phyloP scores from a whole-genome alignment of 176 grass and related monocot genomes.

The Carex littledalei region DNA sequence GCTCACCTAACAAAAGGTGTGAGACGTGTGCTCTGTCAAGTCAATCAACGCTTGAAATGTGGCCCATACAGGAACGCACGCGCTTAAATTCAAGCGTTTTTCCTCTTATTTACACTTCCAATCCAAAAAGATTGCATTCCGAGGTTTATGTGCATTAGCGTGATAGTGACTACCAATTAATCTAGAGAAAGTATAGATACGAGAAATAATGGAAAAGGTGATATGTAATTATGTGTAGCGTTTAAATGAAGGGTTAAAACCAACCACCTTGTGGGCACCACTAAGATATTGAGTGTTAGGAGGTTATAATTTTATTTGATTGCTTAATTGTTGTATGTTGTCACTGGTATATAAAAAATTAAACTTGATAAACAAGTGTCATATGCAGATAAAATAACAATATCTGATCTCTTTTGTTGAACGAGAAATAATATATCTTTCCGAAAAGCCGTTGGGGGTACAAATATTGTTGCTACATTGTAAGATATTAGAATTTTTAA shows the following conservation, averaged over 20 bases:
- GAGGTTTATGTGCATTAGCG: not conserved
- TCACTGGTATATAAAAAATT: not conserved
- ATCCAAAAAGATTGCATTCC: conserved; percentile 1
- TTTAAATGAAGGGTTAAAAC: conserved; percentile 15
- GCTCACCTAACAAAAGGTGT: conserved; percentile 20
- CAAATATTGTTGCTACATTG: not conserved
- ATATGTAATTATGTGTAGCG: not conserved
- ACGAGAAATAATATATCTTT: not conserved
- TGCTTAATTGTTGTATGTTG: not conserved
- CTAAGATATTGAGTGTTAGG: conserved; percentile 8
- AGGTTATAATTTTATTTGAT: conserved; percentile 1
- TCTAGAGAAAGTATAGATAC: not conserved
- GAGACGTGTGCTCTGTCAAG: conserved; percentile 24
- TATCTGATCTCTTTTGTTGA: not conserved
- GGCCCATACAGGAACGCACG: not conserved
- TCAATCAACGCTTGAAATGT: not conserved
- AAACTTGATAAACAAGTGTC: not conserved
- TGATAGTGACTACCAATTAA: not conserved
- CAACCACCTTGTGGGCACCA: conserved; percentile 6
- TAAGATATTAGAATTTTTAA: not conserved
- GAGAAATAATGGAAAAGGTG: conserved; percentile 9
- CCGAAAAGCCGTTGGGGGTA: not conserved
- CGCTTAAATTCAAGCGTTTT: not conserved
- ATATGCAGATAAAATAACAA: not conserved
- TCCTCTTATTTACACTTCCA: not conserved